phyloP scores from a whole-genome alignment of 306 rosid genomes.

The Alnus rubra region DNA sequence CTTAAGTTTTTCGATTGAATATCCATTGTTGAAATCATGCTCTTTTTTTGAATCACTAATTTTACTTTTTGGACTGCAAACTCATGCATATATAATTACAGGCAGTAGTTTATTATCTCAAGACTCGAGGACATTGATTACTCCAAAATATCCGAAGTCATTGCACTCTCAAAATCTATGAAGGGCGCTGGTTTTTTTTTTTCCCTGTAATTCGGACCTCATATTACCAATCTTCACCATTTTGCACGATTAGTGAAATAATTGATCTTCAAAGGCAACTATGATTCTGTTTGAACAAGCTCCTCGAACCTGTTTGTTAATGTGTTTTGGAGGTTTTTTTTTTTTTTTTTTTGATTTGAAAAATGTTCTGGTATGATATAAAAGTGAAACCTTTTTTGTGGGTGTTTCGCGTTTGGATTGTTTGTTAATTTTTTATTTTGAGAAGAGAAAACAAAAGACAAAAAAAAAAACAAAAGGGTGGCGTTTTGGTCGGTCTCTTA shows the following conservation, averaged over 20 bases:
- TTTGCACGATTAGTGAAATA: slow-evolving; percentile 19
- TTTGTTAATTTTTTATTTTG: too few species aligned
- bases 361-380: too few species aligned
- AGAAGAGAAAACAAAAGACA: too few species aligned
- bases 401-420: too few species aligned
- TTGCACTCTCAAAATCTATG: neutral
- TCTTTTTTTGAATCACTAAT: neutral
- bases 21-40: neutral
- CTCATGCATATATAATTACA: neutral
- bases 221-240: slow-evolving; percentile 10
- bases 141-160: neutral
- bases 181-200: slow-evolving; percentile 27
- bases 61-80: neutral
- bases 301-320: slow-evolving; percentile 11
- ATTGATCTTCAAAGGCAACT: slow-evolving; percentile 34
- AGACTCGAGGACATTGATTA: neutral
- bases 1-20: slow-evolving; percentile 25
- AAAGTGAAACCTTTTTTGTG: too few species aligned
- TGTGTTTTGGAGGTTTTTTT: too few species aligned
- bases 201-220: slow-evolving; percentile 14
- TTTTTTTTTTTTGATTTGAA: too few species aligned
- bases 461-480: too few species aligned
- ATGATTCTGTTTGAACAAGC: slow-evolving; percentile 38
- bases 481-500: neutral
- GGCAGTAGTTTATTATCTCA: slow-evolving; percentile 4